Evolutionary conservation across 2,329 filamentous ascomycete genomes (phyloP).

Genomic region (Geosmithia morbida): DNA sequence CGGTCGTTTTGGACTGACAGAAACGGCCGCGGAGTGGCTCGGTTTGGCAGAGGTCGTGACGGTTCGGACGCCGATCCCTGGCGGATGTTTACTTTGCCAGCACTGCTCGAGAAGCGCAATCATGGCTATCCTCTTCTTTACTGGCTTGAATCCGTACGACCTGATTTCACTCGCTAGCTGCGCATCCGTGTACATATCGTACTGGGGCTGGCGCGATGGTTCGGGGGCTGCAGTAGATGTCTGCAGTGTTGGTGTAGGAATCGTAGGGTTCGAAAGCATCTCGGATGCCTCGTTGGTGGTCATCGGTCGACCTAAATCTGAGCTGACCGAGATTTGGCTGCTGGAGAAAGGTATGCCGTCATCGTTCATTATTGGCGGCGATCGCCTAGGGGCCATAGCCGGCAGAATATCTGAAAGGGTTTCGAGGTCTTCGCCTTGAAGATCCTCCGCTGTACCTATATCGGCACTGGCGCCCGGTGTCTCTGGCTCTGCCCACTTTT

Average conservation of each 20-base stretch:
- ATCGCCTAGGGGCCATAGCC: neutral
- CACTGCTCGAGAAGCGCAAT: slow-evolving; percentile 56
- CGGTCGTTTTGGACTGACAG: slow-evolving; percentile 1
- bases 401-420: neutral
- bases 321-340: slow-evolving; percentile 8
- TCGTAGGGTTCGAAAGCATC: neutral
- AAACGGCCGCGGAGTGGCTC: neutral
- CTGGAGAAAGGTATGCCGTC: slow-evolving; percentile 7
- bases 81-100: slow-evolving; percentile 44
- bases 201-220: slow-evolving; percentile 30
- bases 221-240: neutral
- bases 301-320: neutral
- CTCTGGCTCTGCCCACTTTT: neutral
- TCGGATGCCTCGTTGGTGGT: neutral
- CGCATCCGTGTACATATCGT: slow-evolving; percentile 43
- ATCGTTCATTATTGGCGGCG: neutral
- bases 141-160: slow-evolving; percentile 56
- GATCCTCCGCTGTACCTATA: neutral
- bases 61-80: slow-evolving; percentile 6
- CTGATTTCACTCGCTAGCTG: slow-evolving; percentile 48
- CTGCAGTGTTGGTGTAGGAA: neutral
- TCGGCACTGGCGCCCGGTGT: neutral
- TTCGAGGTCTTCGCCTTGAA: neutral
- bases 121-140: slow-evolving; percentile 55
- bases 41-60: slow-evolving; percentile 5